phyloP scores from a whole-genome alignment of 805 yeast species.

The Starmera quercuum region DNA sequence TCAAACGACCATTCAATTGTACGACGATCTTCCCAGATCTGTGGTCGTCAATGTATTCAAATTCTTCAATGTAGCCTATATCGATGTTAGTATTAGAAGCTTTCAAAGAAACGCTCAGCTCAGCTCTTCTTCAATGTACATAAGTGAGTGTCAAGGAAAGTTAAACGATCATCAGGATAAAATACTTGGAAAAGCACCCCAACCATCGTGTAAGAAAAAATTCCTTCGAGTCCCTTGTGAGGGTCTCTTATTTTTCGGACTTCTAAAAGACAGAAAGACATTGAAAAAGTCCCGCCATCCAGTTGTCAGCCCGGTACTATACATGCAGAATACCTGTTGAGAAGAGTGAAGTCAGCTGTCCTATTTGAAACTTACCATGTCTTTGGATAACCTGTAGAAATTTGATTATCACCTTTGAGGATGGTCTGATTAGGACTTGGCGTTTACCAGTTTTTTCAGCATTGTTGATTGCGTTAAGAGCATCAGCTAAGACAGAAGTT shows the following conservation, averaged over 20 bases:
- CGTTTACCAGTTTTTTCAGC: constrained; percentile 99
- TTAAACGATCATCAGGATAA: constrained; percentile 24
- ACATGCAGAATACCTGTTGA: not conserved
- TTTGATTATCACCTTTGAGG: constrained; percentile 96
- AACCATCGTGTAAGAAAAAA: not conserved
- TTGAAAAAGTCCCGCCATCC: constrained; percentile 79
- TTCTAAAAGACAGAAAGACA: constrained; percentile 95
- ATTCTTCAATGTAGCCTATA: constrained; percentile 83
- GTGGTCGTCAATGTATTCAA: constrained; percentile 98
- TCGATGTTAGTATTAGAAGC: too few relatives aligned
- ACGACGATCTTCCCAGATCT: constrained; percentile 97
- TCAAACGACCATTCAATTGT: constrained; percentile 94
- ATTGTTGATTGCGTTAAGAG: constrained; percentile 95
- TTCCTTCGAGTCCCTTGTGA: constrained; percentile 25
- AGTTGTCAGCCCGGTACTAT: constrained; percentile 83
- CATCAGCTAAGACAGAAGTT: constrained; percentile 97
- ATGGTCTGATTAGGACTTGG: constrained; percentile 97
- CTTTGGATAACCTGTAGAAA: constrained; percentile 95
- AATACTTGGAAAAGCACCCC: too few relatives aligned
- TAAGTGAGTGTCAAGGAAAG: constrained; percentile 27
- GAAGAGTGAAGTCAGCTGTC: not conserved
- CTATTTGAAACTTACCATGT: constrained; percentile 48
- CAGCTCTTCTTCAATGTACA: too few relatives aligned
- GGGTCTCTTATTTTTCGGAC: constrained; percentile 65
- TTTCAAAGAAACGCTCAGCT: too few relatives aligned